Percentiles rank a stretch among this genome's conserved stretches.
Evolutionary conservation across 176 grass and related monocot species (phyloP).

Genomic region (Musa schizocarpa): DNA sequence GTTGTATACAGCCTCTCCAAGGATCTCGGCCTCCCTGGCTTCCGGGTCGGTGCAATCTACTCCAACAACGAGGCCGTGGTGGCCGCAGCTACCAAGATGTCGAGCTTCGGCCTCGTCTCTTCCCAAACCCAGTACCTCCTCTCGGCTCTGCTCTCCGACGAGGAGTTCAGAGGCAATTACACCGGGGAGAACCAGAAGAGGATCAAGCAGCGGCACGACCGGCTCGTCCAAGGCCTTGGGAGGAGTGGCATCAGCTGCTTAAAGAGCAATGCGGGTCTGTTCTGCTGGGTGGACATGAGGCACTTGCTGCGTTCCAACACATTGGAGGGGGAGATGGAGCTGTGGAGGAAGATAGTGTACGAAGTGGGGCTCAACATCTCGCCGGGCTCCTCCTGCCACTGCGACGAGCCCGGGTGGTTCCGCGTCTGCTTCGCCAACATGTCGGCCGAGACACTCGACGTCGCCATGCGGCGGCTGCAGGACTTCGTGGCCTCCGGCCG

Average conservation of each 20-base stretch:
- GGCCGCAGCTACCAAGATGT: constrained; percentile 86
- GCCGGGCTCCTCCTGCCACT: too few relatives aligned
- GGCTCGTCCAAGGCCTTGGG: constrained; percentile 39
- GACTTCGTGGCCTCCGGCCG: constrained; percentile 32
- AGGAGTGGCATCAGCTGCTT: constrained; percentile 44
- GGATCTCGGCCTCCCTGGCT: not conserved
- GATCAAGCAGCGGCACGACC: constrained; percentile 46
- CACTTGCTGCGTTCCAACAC: constrained; percentile 39
- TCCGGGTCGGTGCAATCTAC: constrained; percentile 79
- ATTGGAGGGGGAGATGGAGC: constrained; percentile 13
- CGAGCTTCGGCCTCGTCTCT: constrained; percentile 73
- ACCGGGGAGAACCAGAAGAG: constrained; percentile 55
- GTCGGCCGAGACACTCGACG: constrained; percentile 60
- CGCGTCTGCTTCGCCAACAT: constrained; percentile 11
- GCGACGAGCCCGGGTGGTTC: too few relatives aligned
- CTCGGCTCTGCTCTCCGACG: constrained; percentile 43
- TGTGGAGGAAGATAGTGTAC: too few relatives aligned
- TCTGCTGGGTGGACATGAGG: constrained; percentile 86
- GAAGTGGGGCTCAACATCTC: too few relatives aligned
- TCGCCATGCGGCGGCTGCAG: constrained; percentile 46
- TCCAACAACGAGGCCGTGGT: constrained; percentile 52
- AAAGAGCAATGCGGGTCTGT: constrained; percentile 62
- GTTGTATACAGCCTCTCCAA: constrained; percentile 29
- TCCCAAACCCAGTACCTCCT: constrained; percentile 29
- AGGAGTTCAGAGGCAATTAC: constrained; percentile 41